These are phyloP conservation scores for Suhomyces kilbournensis DNA, from an alignment of 805 yeast genomes.

Conservation along the genomic window DNA sequence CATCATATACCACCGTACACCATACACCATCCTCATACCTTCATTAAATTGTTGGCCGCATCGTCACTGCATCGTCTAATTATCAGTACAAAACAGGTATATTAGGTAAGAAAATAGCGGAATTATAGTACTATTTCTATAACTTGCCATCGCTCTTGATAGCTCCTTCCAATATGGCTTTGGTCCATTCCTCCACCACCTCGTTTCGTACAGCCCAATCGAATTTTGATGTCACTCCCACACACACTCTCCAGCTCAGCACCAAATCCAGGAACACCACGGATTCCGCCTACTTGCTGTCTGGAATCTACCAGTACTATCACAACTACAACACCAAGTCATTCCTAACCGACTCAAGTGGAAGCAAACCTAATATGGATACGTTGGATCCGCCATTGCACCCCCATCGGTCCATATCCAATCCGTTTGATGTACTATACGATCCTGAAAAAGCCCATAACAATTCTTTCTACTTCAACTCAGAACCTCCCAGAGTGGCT, in stretches of 20 bases:
- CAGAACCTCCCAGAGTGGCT: slow-evolving; percentile 3
- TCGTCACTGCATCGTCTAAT: not conserved
- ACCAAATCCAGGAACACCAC: not conserved
- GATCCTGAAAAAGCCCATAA: slow-evolving; percentile 4
- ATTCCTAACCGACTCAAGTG: not conserved
- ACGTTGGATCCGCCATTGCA: not conserved
- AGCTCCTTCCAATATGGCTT: not conserved
- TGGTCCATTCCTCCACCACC: slow-evolving; percentile 10
- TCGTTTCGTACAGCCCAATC: slow-evolving; percentile 13
- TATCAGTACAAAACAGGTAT: not conserved
- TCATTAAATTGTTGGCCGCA: not conserved
- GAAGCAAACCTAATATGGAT: not conserved
- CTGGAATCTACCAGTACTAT: slow-evolving; percentile 7
- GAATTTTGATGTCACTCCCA: not conserved
- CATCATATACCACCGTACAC: not conserved
- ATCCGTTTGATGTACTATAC: slow-evolving; percentile 30
- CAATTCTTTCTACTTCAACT: not conserved
- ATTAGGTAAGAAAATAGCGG: no score
- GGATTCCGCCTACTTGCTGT: not conserved
- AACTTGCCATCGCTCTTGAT: no score
- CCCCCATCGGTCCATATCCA: slow-evolving; percentile 16
- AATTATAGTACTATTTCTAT: not conserved
- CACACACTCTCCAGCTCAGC: not conserved
- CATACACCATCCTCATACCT: not conserved
- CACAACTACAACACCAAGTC: slow-evolving; percentile 3